phyloP scores from a whole-genome alignment of 208 protist species.

The Leishmania mexicana region DNA sequence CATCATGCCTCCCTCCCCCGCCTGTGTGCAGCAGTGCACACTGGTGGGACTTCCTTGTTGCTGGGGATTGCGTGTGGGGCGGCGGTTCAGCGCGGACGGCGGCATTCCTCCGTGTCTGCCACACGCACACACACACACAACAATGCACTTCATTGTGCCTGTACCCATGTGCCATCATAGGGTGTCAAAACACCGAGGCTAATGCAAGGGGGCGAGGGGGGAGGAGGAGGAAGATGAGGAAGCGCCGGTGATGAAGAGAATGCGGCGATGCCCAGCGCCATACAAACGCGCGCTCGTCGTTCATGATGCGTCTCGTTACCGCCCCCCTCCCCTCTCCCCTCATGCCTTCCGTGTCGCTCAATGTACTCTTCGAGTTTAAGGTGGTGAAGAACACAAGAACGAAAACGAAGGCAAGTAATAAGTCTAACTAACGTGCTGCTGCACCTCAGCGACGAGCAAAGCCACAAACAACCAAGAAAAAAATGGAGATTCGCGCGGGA shows the following conservation, averaged over 20 bases:
- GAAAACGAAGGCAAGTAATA: neutral
- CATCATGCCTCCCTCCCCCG: too few species aligned
- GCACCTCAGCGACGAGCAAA: neutral
- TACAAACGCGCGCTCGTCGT: neutral
- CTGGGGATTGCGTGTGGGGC: neutral
- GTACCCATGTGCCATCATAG: neutral
- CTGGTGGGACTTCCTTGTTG: neutral
- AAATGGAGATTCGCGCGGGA: neutral
- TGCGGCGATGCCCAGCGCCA: neutral
- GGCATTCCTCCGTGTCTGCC: neutral
- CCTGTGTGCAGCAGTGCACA: neutral
- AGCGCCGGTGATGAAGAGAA: neutral
- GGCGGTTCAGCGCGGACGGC: neutral
- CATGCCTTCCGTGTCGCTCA: neutral
- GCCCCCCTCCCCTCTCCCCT: neutral
- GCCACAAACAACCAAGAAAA: neutral
- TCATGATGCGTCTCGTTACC: neutral
- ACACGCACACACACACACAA: neutral
- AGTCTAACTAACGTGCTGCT: neutral
- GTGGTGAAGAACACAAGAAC: neutral
- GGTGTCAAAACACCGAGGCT: neutral
- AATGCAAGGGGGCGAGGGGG: neutral
- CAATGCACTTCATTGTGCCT: constrained; percentile 1
- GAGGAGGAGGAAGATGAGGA: neutral
- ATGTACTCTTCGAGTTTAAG: neutral